Base-by-base conservation (phyloP, 495 filamentous ascomycete species). In the Penicillium angulare region DNA sequence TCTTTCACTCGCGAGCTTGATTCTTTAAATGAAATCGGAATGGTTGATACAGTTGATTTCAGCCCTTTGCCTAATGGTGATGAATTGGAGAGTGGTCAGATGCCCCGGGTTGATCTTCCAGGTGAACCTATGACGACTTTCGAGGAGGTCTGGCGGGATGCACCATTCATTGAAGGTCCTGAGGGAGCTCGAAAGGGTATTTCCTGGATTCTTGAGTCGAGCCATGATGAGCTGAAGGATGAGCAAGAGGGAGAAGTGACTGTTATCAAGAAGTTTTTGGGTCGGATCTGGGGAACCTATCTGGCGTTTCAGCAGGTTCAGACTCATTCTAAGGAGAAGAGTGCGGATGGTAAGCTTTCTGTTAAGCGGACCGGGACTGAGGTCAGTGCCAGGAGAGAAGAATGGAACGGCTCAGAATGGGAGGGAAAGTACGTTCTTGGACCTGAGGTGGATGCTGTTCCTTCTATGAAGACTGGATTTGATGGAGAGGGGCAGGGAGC, bases 1-100 rank as follows among this genome's bases (percentile, higher is more conserved):
- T 56, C 57, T 7, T 75, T 75, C 42, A 72, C 70, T 0, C 70
- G 73, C 38, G 67, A 69, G 17, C 55, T 75, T 5, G 70, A 75
- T 49, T 75, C 70, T 2, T 60, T 63, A 10, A 53, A 72, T 35
- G 53, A 60, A 0, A 71, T 73, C 34, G 63, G 65, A 8, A 65
- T 55, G 13, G 55, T 49, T 8, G 71, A 74, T 31, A 68, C 64
- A 38, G 70, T 68, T 0, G 63, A 59, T 0, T 75, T 75, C 47
- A 57, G 58, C 12, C 38, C 61, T 1, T 47, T 75, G 1, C 63
- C 72, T 0, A 73, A 72, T 32, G 70, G 72, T 1, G 70, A 72
- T 24, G 72, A 73, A 29, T 58, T 73, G 0, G 72, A 75, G 27
- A 63, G 52, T 3, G 72, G 72, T 0, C 48, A 52, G 1, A 75